Base-by-base conservation (phyloP, 768 basidiomycete species). In the Cubamyces lactineus region DNA sequence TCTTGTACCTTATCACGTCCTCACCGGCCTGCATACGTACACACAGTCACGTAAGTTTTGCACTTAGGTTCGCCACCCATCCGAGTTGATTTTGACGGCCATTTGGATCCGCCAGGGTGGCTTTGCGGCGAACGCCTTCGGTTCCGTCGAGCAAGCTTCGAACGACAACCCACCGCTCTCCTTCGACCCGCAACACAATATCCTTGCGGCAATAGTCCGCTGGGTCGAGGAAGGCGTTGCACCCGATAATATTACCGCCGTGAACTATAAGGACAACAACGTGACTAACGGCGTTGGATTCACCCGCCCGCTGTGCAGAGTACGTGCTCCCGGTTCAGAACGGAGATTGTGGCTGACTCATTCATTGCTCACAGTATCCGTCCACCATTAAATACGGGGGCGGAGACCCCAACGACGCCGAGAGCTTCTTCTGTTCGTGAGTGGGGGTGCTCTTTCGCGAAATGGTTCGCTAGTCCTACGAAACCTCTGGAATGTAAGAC, bases 211-310 rank as follows among this genome's bases (percentile, higher is more conserved):
- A 5, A 63, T 75, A 16, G 73, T 76, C 11, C 63, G 62, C 21
- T 76, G 75, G 75, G 73, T 76, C 39, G 75, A 76, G 63, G 42
- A 71, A 7, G 74, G 67, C 6, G 47, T 63, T n/a, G 72, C 72
- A 11, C 75, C 75, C 1, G 63, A 64, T 6, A 59, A 40, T 9
- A 39, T 75, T 21, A 67, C 53, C 21, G 74, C 66, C 13, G 66
- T 61, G 15, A 42, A 61, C 43, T 70, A 62, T 38, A 60, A 59
- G 11, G 54, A 59, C 41, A 70, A 70, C 56, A 56, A 67, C 38
- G 61, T 50, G 19, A 50, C 63, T 16, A 56, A 67, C 24, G 69
- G 69, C 28, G 51, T 70, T 15, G 64, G 43, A 21, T 68, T 69
- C 24, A 66, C 61, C 5, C 56, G 69, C 11, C 67, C 67, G 42